Percentiles rank a stretch among this genome's conserved stretches.
These are phyloP conservation scores for Scalesia atractyloides DNA, from an alignment of 129 eudicot genomes.

Conservation along the genomic window DNA sequence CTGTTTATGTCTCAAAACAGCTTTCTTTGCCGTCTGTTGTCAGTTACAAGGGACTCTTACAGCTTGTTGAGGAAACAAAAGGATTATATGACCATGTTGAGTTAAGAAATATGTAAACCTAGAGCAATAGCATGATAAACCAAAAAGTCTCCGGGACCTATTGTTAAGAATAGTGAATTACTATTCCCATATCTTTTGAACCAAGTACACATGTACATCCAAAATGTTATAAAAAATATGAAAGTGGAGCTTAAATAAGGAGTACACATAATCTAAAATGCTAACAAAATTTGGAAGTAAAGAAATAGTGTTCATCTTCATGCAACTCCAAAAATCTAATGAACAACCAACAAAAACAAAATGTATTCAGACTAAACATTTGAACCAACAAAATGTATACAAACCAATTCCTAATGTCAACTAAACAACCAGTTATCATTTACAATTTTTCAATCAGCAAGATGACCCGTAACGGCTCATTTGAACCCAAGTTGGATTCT, in stretches of 20 bases:
- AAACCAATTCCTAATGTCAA: conserved; percentile 22
- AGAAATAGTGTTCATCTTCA: conserved; percentile 6
- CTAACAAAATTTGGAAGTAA: neutral
- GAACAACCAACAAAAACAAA: conserved; percentile 2
- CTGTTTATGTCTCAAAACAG: no score
- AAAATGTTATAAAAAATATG: neutral
- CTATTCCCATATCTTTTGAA: no score
- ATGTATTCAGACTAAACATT: neutral
- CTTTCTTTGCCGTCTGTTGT: no score
- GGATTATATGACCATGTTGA: no score
- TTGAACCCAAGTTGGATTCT: conserved; percentile 18
- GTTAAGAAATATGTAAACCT: no score
- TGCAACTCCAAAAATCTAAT: neutral
- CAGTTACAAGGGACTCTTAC: no score
- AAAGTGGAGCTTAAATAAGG: neutral
- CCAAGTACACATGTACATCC: neutral
- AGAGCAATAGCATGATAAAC: no score
- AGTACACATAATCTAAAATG: neutral
- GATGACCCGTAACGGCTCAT: neutral
- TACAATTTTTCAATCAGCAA: conserved; percentile 20
- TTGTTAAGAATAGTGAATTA: no score
- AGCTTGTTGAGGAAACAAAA: no score
- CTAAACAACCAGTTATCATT: conserved; percentile 11
- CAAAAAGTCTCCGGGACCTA: no score
- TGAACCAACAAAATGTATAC: conserved; percentile 2